Base-by-base conservation (phyloP, 2,329 filamentous ascomycete species). In the Monilinia vaccinii-corymbosi region DNA sequence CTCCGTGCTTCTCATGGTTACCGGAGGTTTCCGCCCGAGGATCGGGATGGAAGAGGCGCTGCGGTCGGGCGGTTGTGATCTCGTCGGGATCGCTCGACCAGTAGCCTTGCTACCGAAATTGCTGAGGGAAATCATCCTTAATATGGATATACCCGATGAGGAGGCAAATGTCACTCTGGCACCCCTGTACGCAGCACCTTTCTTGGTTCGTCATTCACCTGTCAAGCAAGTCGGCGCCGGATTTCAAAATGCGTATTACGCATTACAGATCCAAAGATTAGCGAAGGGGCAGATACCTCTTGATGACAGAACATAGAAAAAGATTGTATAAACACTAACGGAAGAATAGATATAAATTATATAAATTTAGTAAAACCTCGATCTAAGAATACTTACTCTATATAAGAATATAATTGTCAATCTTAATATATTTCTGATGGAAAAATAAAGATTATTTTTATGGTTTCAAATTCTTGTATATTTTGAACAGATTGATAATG, bases 1-100 rank as follows among this genome's bases (percentile, higher is more conserved):
- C 0, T 63, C 72, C 4, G 70, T 80, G 0, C 72, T 77, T 0
- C 70, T 84, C 36, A 79, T 83, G 74, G 76, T 88, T 4, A 87
- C 83, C 0, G 85, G 85, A 4, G 85, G 85, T 0, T 86, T 88
- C 70, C 77, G 83, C 1, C 80, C 77, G 0, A 72, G 78, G 3
- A 68, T 70, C 0, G 80, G 77, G 2, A 81, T 81, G 72, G 75
- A 78, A 28, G 72, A 75, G 8, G 79, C 79, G 13, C 67, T 82
- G 7, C 61, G 72, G 6, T 73, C 74, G 13, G 74, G 75, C 0
- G 76, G 74, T 3, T 81, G 78, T 63, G 76, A 82, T 61, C 63
- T 81, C 66, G 73, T 81, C 23, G 79, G 79, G 0, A 71, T 81
- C 25, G 78, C 73, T 0, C 70, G 79, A 36, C 75, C 78, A 0